Evolutionary conservation across 176 grass and related monocot genomes (phyloP).

Genomic region (Panicum miliaceum): DNA sequence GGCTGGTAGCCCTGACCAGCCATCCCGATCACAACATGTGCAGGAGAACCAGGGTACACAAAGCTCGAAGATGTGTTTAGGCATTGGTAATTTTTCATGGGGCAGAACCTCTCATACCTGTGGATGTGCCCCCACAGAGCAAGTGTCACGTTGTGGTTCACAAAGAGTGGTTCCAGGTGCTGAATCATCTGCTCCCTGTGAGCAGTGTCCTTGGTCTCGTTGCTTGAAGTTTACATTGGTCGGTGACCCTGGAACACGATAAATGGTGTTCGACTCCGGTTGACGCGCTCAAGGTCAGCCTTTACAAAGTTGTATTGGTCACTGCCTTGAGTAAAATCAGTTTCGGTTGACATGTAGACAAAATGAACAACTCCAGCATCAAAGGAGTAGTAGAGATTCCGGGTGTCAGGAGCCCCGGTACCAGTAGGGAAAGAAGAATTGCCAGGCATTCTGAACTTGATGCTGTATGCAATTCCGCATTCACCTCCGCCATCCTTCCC

Average conservation of each 20-base stretch:
- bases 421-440: slow-evolving; percentile 74
- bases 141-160: slow-evolving; percentile 85
- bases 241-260: slow-evolving; percentile 92
- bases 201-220: slow-evolving; percentile 62
- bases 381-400: slow-evolving; percentile 89
- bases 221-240: slow-evolving; percentile 89
- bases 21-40: slow-evolving; percentile 96
- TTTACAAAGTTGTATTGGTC: slow-evolving; percentile 88
- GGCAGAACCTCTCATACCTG: slow-evolving; percentile 94
- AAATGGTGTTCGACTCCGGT: slow-evolving; percentile 80
- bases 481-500: slow-evolving; percentile 84
- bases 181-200: slow-evolving; percentile 66
- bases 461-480: slow-evolving; percentile 92
- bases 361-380: slow-evolving; percentile 91
- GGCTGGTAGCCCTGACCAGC: slow-evolving; percentile 79
- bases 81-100: slow-evolving; percentile 74
- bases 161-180: slow-evolving; percentile 73
- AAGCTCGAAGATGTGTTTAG: slow-evolving; percentile 67
- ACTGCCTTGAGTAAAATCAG: slow-evolving; percentile 73
- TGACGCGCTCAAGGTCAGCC: slow-evolving; percentile 74
- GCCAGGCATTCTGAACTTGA: slow-evolving; percentile 95
- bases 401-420: slow-evolving; percentile 74
- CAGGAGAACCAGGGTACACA: slow-evolving; percentile 63
- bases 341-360: slow-evolving; percentile 89
- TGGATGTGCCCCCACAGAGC: slow-evolving; percentile 96